Evolutionary conservation across 148 eudicot genomes (phyloP).

Genomic region (Rhododendron henanense): DNA sequence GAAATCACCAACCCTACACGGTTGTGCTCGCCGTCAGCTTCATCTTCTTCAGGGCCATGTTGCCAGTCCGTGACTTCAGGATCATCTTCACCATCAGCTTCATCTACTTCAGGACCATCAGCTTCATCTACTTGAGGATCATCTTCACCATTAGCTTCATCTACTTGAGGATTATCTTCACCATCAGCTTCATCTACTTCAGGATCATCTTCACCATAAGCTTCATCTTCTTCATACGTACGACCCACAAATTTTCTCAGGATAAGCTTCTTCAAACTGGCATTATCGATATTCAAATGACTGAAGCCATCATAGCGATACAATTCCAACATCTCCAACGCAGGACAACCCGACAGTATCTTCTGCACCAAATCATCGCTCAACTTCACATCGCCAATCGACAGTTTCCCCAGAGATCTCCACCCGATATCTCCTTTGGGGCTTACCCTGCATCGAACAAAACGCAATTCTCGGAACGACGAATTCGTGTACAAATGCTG

Average conservation of each 20-base stretch:
- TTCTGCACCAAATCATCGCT: background rate
- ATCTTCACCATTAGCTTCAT: background rate
- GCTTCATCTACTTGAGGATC: too few relatives aligned
- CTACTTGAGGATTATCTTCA: background rate
- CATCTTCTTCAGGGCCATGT: background rate
- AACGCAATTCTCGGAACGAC: background rate
- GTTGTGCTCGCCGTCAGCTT: background rate
- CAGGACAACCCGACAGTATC: background rate
- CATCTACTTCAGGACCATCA: too few relatives aligned
- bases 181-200: background rate
- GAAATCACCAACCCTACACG: background rate
- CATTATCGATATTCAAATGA: background rate
- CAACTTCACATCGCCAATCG: background rate
- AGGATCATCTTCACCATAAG: background rate
- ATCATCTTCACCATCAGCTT: too few relatives aligned
- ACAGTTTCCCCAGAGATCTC: background rate
- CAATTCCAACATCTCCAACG: constrained; percentile 3
- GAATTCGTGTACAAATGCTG: background rate
- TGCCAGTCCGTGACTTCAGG: too few relatives aligned
- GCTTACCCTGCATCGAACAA: background rate
- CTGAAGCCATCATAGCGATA: background rate
- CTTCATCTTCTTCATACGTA: background rate
- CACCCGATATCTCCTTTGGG: background rate
- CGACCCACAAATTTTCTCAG: background rate
- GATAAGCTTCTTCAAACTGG: background rate